These are phyloP conservation scores for Candida alai DNA, from an alignment of 805 yeast genomes.

Conservation along the genomic window DNA sequence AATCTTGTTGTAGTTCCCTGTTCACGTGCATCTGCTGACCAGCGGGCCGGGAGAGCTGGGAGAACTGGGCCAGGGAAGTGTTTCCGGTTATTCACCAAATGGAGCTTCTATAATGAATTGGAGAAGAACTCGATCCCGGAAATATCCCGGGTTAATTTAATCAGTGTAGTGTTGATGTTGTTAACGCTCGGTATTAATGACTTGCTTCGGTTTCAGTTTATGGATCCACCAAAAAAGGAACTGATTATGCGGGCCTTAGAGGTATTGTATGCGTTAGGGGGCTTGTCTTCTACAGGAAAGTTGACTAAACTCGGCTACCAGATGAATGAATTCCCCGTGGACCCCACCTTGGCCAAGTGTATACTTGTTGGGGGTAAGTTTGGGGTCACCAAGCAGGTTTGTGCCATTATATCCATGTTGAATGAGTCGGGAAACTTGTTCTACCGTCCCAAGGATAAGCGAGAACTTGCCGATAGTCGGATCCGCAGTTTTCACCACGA, in stretches of 20 bases:
- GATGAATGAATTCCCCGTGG: constrained; percentile 91
- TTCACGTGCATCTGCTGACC: constrained; percentile 43
- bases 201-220: constrained; percentile 75
- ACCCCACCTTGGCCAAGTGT: constrained; percentile 82
- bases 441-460: constrained; percentile 64
- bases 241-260: constrained; percentile 74
- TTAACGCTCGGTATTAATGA: constrained; percentile 85
- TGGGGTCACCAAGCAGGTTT: constrained; percentile 62
- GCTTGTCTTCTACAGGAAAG: constrained; percentile 73
- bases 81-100: constrained; percentile 80
- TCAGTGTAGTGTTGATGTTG: constrained; percentile 70
- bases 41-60: constrained; percentile 47
- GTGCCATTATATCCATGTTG: constrained; percentile 78
- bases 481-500: constrained; percentile 51
- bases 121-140: constrained; percentile 84
- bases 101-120: constrained; percentile 75
- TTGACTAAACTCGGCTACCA: constrained; percentile 73
- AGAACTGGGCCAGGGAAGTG: constrained; percentile 47
- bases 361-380: constrained; percentile 58
- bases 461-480: constrained; percentile 61
- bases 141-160: constrained; percentile 78
- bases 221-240: constrained; percentile 83
- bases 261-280: constrained; percentile 81
- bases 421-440: constrained; percentile 73
- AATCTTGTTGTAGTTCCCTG: constrained; percentile 44